These are phyloP conservation scores for Cyberlindnera veronae DNA, from an alignment of 805 yeast genomes.

Conservation along the genomic window DNA sequence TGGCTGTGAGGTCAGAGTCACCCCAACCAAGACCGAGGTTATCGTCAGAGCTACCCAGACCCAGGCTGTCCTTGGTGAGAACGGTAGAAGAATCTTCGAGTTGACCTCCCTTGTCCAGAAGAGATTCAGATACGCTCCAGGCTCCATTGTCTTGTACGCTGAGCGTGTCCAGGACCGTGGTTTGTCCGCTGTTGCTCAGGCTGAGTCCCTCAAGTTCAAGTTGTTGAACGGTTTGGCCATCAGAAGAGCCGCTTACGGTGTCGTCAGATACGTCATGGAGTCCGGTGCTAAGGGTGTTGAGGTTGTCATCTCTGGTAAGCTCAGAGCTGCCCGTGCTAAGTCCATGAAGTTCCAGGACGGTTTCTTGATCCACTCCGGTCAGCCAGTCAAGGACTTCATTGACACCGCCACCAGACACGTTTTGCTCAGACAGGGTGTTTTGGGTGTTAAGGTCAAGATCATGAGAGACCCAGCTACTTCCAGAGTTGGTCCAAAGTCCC, in stretches of 20 bases:
- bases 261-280: slow-evolving; percentile 99
- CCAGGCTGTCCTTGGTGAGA: slow-evolving; percentile 98
- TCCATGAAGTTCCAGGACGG: slow-evolving; percentile 99
- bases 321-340: slow-evolving; percentile 99
- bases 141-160: slow-evolving; percentile 91
- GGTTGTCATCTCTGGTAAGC: slow-evolving; percentile 99
- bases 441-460: slow-evolving; percentile 99
- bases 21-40: slow-evolving; percentile 97
- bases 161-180: slow-evolving; percentile 99
- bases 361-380: slow-evolving; percentile 99
- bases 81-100: slow-evolving; percentile 99
- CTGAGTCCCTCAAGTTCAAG: slow-evolving; percentile 98
- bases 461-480: slow-evolving; percentile 96
- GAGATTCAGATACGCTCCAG: slow-evolving; percentile 96
- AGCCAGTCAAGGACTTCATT: slow-evolving; percentile 98
- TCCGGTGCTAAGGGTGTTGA: slow-evolving; percentile 99
- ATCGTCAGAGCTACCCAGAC: slow-evolving; percentile 99
- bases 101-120: slow-evolving; percentile 95
- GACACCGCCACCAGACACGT: slow-evolving; percentile 99
- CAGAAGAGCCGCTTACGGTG: slow-evolving; percentile 99
- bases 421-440: slow-evolving; percentile 99
- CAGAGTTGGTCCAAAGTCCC: slow-evolving; percentile 82
- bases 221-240: slow-evolving; percentile 97
- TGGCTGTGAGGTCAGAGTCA: slow-evolving; percentile 99
- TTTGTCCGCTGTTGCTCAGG: slow-evolving; percentile 98